These are phyloP conservation scores for Fusarium sp. DNA, from an alignment of 2,329 filamentous ascomycete species.

Conservation along the genomic window DNA sequence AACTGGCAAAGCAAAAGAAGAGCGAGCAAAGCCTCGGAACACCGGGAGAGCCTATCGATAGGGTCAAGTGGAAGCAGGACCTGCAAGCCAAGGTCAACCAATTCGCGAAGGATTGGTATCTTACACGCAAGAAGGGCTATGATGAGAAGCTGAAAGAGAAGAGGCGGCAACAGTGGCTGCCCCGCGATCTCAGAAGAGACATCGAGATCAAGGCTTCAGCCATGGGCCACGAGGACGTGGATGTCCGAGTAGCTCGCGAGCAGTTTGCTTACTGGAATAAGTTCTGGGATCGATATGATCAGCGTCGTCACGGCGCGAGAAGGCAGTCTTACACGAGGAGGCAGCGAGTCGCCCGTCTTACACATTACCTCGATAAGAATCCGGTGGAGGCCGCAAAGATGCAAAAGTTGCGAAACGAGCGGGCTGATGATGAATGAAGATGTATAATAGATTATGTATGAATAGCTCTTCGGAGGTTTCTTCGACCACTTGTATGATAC, in stretches of 20 bases:
- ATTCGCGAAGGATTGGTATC: conserved; percentile 40
- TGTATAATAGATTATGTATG: conserved; percentile 27
- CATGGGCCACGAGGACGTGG: conserved; percentile 19
- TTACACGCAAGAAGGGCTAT: conserved; percentile 27
- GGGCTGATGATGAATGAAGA: conserved; percentile 20
- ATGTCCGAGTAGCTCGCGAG: conserved; percentile 31
- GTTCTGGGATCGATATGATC: conserved; percentile 47
- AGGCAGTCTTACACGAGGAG: not conserved
- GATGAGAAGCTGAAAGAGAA: not conserved
- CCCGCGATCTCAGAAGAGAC: not conserved
- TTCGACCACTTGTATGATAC: conserved; percentile 22
- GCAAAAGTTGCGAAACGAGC: not conserved
- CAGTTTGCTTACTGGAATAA: conserved; percentile 41
- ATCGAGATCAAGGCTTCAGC: conserved; percentile 14
- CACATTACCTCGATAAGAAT: not conserved
- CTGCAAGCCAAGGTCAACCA: conserved; percentile 38
- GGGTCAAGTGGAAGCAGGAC: conserved; percentile 33
- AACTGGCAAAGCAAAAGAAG: conserved; percentile 35
- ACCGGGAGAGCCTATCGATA: conserved; percentile 8
- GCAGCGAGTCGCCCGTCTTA: not conserved
- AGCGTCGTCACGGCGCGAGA: conserved; percentile 20
- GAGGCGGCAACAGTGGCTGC: not conserved
- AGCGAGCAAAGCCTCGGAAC: conserved; percentile 36
- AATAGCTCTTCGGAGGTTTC: conserved; percentile 21
- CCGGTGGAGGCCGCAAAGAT: not conserved